A percentile compares a stretch with the other conserved stretches of the same genome.
phyloP scores from a whole-genome alignment of 176 grass and related monocot species.

The Aegilops umbellulata region DNA sequence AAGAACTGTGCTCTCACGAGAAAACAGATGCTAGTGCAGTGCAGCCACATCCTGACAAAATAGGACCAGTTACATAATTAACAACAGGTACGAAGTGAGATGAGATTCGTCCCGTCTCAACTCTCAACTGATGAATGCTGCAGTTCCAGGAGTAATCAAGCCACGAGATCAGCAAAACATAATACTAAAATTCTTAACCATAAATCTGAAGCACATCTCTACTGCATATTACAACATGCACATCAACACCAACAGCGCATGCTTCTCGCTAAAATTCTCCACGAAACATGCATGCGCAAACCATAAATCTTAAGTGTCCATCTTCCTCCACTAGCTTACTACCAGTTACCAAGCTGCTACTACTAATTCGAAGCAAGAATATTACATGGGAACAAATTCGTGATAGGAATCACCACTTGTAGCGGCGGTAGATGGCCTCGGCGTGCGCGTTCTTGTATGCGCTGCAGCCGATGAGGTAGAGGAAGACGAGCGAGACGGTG shows the following conservation, averaged over 20 bases:
- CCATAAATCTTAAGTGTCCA: background rate
- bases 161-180: background rate
- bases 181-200: background rate
- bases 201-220: background rate
- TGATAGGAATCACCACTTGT: conserved; percentile 51
- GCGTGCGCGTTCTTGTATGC: conserved; percentile 93
- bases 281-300: background rate
- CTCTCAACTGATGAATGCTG: background rate
- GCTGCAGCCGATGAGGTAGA: conserved; percentile 91
- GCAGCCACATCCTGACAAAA: background rate
- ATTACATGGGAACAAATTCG: too few relatives aligned
- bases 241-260: background rate
- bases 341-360: background rate
- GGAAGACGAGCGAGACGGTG: conserved; percentile 69
- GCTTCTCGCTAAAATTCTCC: background rate
- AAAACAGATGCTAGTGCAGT: too few relatives aligned
- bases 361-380: background rate
- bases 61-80: background rate
- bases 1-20: background rate
- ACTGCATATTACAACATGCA: background rate
- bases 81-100: too few relatives aligned
- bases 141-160: background rate
- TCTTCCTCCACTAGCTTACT: background rate
- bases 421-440: conserved; percentile 67
- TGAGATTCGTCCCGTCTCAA: background rate